Conservation (phyloP, 371 early-diverging fungal species). For the Mortierella sp. region DNA sequence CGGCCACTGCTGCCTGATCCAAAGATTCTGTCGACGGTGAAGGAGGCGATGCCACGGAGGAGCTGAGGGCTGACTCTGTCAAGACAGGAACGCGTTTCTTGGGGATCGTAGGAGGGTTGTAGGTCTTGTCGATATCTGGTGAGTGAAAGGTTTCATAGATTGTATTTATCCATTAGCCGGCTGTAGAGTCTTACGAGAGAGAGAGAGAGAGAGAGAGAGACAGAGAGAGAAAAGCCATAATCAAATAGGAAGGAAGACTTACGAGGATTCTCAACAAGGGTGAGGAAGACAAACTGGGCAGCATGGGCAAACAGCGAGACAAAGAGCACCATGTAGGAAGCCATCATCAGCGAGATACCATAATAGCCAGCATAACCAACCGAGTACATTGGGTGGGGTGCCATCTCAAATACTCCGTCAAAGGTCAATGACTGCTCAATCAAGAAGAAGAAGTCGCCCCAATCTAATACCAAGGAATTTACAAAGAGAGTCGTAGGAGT, state of each 20-base stretch:
- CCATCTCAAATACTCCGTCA: conserved; percentile 96
- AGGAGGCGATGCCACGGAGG: conserved; percentile 4
- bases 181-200: background rate
- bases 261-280: conserved; percentile 95
- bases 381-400: conserved; percentile 98
- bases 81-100: conserved; percentile 53
- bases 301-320: conserved; percentile 90
- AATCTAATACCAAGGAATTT: conserved; percentile 66
- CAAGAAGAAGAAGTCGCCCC: conserved; percentile 98
- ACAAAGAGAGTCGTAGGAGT: conserved; percentile 9
- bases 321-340: conserved; percentile 89
- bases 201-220: background rate
- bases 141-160: background rate
- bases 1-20: conserved; percentile 15
- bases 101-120: conserved; percentile 75
- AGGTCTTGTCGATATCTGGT: conserved; percentile 90
- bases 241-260: conserved; percentile 28
- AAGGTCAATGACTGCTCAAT: conserved; percentile 88
- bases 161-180: background rate
- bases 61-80: conserved; percentile 30
- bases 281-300: conserved; percentile 88
- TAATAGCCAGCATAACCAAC: conserved; percentile 97
- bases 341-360: conserved; percentile 87
- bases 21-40: conserved; percentile 13
- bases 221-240: background rate